Base-by-base conservation (phyloP, 2,329 filamentous ascomycete species). In the Thelonectria discophora region DNA sequence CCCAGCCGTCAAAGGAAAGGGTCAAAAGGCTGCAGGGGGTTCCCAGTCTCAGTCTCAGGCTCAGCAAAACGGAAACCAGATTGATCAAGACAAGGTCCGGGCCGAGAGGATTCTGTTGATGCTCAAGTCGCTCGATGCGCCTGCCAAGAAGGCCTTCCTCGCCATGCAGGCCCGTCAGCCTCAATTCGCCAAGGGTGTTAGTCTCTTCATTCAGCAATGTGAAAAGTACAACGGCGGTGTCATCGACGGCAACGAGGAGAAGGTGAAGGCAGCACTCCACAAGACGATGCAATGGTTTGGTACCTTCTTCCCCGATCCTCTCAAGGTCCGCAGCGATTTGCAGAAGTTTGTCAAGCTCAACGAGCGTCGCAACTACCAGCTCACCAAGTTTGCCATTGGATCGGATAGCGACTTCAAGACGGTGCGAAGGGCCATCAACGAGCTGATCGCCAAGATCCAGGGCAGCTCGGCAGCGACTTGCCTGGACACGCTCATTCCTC, bases 331-430 rank as follows among this genome's bases (percentile, higher is more conserved):
- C 34, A 86, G 88, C 15, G 93, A 98, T 76, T 80, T 99, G 12
- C 89, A 92, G 79, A 96, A 92, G 71, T 98, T 97, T 74, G 93
- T 93, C 39, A 97, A 94, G 76, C 84, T 90, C 69, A 92, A 98
- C 72, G 94, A 99, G 74, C 90, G 94, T 53, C 89, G 95, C 58
- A 91, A 87, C 70, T 98, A 97, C 76, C 91, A 96, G 71, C 86
- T 99, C 20, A 88, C 97, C 67, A 89, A 91, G 59, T 97, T 94
- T 75, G 88, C 93, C 55, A 92, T 94, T 74, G 90, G 89, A 30
- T 88, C 91, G 3, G 90, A 94, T 65, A 94, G 91, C 70, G 95
- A 99, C 73, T 98, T 97, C 76, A 90, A 93, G 71, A 97, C 92
- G 40, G 92, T 97, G 46, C 87, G 90, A 65, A 92, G 94, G 70